phyloP scores from a whole-genome alignment of 345 rosid genomes.

The Lepidium didymum region DNA sequence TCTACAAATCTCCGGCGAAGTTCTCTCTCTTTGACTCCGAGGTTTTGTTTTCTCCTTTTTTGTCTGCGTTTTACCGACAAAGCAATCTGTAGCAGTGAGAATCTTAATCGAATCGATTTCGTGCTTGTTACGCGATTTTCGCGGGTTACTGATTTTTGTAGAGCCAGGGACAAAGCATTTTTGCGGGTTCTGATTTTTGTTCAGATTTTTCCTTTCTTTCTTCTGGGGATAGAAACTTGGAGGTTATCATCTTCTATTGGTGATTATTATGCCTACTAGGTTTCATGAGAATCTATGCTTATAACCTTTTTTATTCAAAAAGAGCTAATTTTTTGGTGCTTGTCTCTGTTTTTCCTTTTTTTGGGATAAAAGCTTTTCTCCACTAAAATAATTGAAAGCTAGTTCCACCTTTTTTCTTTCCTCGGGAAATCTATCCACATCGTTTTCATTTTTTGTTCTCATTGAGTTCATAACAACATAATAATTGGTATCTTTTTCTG shows the following conservation, averaged over 20 bases:
- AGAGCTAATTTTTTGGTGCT: slow-evolving; percentile 2
- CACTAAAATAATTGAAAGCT: background rate
- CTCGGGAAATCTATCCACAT: background rate
- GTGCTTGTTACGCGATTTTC: slow-evolving; percentile 8
- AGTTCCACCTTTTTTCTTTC: background rate
- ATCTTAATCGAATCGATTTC: slow-evolving; percentile 7
- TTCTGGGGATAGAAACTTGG: background rate
- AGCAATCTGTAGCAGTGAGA: background rate
- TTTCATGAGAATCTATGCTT: slow-evolving; percentile 8
- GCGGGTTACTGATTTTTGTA: background rate
- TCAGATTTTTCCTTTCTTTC: background rate
- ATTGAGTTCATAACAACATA: background rate
- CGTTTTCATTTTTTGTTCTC: background rate
- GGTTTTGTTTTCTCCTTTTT: slow-evolving; percentile 8
- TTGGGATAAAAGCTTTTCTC: slow-evolving; percentile 1
- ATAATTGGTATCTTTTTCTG: background rate
- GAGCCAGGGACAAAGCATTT: background rate
- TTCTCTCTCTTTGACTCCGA: slow-evolving; percentile 2
- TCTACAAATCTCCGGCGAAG: slow-evolving; percentile 4
- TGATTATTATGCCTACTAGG: background rate
- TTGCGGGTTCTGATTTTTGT: background rate
- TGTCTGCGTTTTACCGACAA: background rate
- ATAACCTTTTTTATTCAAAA: background rate
- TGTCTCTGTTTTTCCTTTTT: slow-evolving; percentile 14
- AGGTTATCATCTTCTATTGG: background rate